phyloP scores from a whole-genome alignment of 148 eudicot genomes.

The Heliamphora exappendiculata region DNA sequence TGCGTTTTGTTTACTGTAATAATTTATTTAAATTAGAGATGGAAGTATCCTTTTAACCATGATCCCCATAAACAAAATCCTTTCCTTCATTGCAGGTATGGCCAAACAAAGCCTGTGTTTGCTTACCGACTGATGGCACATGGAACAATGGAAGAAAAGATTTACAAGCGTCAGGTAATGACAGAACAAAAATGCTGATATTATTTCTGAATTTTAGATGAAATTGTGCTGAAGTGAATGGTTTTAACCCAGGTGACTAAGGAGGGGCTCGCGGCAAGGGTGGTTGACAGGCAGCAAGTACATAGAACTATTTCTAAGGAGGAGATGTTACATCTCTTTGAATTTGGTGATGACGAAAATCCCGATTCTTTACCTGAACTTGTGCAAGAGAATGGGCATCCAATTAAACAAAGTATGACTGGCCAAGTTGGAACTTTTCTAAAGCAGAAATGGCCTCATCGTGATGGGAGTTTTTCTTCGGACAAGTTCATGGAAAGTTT shows the following conservation, averaged over 20 bases:
- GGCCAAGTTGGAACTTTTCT: slow-evolving; percentile 26
- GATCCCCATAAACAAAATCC: neutral
- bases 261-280: slow-evolving; percentile 98
- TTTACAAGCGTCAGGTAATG: slow-evolving; percentile 97
- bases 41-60: neutral
- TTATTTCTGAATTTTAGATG: neutral
- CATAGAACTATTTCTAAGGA: slow-evolving; percentile 92
- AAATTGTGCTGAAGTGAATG: slow-evolving; percentile 10
- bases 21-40: neutral
- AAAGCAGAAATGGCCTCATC: slow-evolving; percentile 38
- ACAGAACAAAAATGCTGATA: neutral
- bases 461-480: slow-evolving; percentile 48
- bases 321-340: slow-evolving; percentile 89
- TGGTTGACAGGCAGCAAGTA: slow-evolving; percentile 94
- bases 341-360: slow-evolving; percentile 79
- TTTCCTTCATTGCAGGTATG: slow-evolving; percentile 54
- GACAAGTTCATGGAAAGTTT: slow-evolving; percentile 75
- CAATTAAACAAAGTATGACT: slow-evolving; percentile 18
- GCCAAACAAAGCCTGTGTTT: slow-evolving; percentile 92
- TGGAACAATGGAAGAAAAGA: slow-evolving; percentile 93
- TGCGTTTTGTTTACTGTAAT: slow-evolving; percentile 12
- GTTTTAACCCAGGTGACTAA: slow-evolving; percentile 69
- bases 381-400: slow-evolving; percentile 31
- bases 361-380: slow-evolving; percentile 33
- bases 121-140: slow-evolving; percentile 94